Percentiles rank a stretch among this genome's conserved stretches.
Conservation (phyloP, 2,329 filamentous ascomycete genomes). For the Camptophora hylomeconis region DNA sequence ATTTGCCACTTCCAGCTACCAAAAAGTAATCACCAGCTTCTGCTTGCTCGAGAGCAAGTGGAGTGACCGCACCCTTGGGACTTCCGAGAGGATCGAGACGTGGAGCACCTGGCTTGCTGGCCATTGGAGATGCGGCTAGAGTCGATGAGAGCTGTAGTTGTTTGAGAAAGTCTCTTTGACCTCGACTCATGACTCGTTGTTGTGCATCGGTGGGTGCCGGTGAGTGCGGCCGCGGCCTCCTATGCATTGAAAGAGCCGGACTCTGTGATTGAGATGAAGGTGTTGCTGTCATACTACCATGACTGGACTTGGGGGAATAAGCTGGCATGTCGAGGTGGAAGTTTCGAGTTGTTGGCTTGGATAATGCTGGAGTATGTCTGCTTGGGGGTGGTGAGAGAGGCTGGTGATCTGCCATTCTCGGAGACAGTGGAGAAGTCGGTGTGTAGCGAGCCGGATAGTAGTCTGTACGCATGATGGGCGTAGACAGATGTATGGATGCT, state of each 20-base stretch:
- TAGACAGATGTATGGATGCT: too few relatives aligned
- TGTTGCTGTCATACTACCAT: slow-evolving; percentile 19
- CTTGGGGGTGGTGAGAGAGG: slow-evolving; percentile 24
- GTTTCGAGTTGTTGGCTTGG: slow-evolving; percentile 23
- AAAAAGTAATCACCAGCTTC: slow-evolving; percentile 26
- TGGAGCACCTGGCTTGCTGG: slow-evolving; percentile 29
- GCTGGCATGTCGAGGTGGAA: slow-evolving; percentile 32
- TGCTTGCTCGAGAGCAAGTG: slow-evolving; percentile 26
- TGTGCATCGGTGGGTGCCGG: too few relatives aligned
- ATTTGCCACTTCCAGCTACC: slow-evolving; percentile 11
- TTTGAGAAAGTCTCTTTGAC: slow-evolving; percentile 31
- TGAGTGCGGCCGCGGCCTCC: slow-evolving; percentile 15
- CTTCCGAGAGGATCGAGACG: slow-evolving; percentile 32
- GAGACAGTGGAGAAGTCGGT: slow-evolving; percentile 17
- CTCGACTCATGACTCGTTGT: too few relatives aligned
- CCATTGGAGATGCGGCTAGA: slow-evolving; percentile 17
- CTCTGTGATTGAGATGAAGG: slow-evolving; percentile 20
- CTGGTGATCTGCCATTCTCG: slow-evolving; percentile 9
- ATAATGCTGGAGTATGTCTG: slow-evolving; percentile 19
- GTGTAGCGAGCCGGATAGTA: slow-evolving; percentile 14
- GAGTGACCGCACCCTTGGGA: slow-evolving; percentile 32
- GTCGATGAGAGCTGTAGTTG: slow-evolving; percentile 21
- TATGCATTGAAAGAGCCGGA: slow-evolving; percentile 17
- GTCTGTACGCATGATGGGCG: slow-evolving; percentile 5
- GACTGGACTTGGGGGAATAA: slow-evolving; percentile 32